Evolutionary conservation across 2,329 filamentous ascomycete genomes (phyloP), one percentile per base, ranked within the genome.

Genomic region (Hirsutella minnesotensis): DNA sequence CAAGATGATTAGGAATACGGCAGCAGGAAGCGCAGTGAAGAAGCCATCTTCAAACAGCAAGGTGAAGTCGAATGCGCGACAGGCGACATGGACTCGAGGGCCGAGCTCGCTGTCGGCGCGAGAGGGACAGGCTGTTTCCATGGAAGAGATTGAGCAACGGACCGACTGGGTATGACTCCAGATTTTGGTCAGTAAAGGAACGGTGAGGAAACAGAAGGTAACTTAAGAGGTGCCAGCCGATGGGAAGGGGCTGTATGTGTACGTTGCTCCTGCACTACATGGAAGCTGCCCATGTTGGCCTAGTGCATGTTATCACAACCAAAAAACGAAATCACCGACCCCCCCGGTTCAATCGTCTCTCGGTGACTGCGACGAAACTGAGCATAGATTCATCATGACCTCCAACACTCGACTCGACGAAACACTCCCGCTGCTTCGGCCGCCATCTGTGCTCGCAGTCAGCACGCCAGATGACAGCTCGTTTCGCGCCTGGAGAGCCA

Each of bases 1-100:
- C 20, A 41, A 19, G 16, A 41, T 19, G 24, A 41, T 18, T 12
- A 41, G 39, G 21, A 41, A 35, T 13, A 35, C 19, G 20, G 20
- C 39, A 34, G 39, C 39, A 13, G 39, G 39, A 13, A 41, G 39
- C 5, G 20, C 20, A 10, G 27, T 20, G 30, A 41, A 41, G 30
- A 41, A 18, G 39, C 29, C 39, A 13, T 41, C 39, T 21, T 41
- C 27, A 5, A 41, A 41, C 13, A 41, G 39, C 30, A 41, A n/a
- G 18, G 39, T 35, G 12, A 41, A 41, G 39, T 41, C 39, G 39
- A 41, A 35, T 3, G 30, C 15, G 30, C 39, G 39, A 19, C 39
- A 41, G 20, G 30, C 29, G 3, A 34, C 20, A 19, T 41, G 24
- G 13, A 41, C 20, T 24, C 39, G 39, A 24, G 39, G 39, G 9